Evolutionary conservation across 768 basidiomycete species (phyloP), one percentile per base, ranked within the genome.

Genomic region (Steccherinum ochraceum): DNA sequence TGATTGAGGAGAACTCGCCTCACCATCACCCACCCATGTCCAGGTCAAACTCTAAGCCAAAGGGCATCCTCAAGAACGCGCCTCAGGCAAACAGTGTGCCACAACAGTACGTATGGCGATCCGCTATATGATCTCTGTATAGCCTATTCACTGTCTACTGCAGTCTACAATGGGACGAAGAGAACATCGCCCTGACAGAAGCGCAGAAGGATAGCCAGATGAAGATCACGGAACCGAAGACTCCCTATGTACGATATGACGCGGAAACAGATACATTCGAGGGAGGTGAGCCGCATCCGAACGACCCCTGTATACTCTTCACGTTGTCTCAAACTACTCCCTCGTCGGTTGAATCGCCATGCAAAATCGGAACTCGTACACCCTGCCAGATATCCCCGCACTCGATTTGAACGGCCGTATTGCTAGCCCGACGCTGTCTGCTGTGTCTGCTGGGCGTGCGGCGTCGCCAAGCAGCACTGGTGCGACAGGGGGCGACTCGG

Each of bases 181-280:
- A 83, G 65, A 97, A 96, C 64, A 76, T 97, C 27, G 89, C 90
- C 21, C 67, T 89, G 61, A 96, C 93, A 1, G 93, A 97, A 69
- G 84, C 92, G 57, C 83, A 88, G 75, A 95, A 95, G 68, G 93
- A 95, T 62, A 93, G 90, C 56, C 72, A 93, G 63, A 97, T 96
- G 93, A 97, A 96, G 80, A 97, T 97, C 62, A 93, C 90, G 2
- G 93, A 97, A 62, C 93, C 93, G 48, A 97, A 97, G 78, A 97
- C 93, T 10, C 93, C 93, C 1, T 97, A 89, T 68, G 93, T 97
- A 49, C 76, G 91, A 58, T 94, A 93, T 67, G 88, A 93, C 60
- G 78, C 89, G 2, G 84, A 87, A 64, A 84, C 85, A n/a, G 90
- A 93, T 65, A 78, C 79, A 49, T 70, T 92, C 40, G 90, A 93